These are phyloP conservation scores for Lagerstroemia speciosa DNA, from an alignment of 345 rosid genomes.

Conservation along the genomic window DNA sequence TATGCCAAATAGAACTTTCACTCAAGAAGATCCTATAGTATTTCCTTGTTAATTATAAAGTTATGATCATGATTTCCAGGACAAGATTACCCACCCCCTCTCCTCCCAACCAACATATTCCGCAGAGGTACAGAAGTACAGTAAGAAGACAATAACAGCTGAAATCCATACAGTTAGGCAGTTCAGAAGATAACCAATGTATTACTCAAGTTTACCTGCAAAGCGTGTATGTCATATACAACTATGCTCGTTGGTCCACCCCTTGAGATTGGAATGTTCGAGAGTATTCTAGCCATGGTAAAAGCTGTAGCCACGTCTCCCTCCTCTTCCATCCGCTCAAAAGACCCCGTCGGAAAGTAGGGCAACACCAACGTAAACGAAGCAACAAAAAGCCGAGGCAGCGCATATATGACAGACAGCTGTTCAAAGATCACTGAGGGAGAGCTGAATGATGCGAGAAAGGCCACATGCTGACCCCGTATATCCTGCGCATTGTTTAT, in stretches of 20 bases:
- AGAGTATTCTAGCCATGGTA: slow-evolving; percentile 92
- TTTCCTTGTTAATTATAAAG: neutral
- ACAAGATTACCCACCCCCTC: neutral
- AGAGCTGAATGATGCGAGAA: slow-evolving; percentile 87
- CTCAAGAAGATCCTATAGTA: neutral
- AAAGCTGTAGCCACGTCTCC: slow-evolving; percentile 99
- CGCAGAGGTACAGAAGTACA: neutral
- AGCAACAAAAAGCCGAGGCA: slow-evolving; percentile 83
- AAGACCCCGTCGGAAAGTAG: slow-evolving; percentile 96
- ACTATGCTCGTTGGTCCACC: slow-evolving; percentile 97
- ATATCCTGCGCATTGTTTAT: slow-evolving; percentile 90
- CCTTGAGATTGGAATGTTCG: slow-evolving; percentile 89
- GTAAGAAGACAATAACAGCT: neutral
- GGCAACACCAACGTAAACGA: slow-evolving; percentile 90
- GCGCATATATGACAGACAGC: slow-evolving; percentile 91
- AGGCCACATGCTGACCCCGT: slow-evolving; percentile 90
- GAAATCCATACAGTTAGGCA: neutral
- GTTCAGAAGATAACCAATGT: neutral
- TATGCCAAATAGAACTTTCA: neutral
- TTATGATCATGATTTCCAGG: neutral
- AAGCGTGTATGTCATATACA: slow-evolving; percentile 92
- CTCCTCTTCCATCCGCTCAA: slow-evolving; percentile 98
- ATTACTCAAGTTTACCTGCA: slow-evolving; percentile 45
- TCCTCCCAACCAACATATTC: neutral
- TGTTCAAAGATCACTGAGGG: slow-evolving; percentile 92